Evolutionary conservation across 192 early-diverging fungal species (phyloP).

Genomic region (Entophlyctis luteolus): DNA sequence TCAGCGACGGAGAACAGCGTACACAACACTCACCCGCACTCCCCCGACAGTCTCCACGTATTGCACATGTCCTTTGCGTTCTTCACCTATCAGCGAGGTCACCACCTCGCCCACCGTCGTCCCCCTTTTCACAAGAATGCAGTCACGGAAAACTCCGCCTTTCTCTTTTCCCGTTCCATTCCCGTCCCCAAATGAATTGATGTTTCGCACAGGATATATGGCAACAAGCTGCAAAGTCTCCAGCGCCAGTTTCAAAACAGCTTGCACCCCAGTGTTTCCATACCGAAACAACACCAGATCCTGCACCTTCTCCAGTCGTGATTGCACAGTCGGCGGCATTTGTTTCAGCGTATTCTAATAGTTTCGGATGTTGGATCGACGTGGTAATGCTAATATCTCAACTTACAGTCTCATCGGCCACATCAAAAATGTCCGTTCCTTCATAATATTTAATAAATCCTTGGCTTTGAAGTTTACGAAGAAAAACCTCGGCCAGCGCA

Average conservation of each 20-base stretch:
- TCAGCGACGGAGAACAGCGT: not conserved
- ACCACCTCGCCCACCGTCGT: slow-evolving; percentile 78
- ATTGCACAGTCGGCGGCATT: not conserved
- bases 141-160: slow-evolving; percentile 67
- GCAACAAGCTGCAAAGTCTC: slow-evolving; percentile 65
- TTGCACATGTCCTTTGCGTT: slow-evolving; percentile 60
- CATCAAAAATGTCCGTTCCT: slow-evolving; percentile 46
- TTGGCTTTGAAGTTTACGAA: slow-evolving; percentile 51
- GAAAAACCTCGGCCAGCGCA: slow-evolving; percentile 45
- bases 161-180: slow-evolving; percentile 10
- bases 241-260: slow-evolving; percentile 62
- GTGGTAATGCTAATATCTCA: not conserved
- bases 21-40: slow-evolving; percentile 51
- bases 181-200: slow-evolving; percentile 56
- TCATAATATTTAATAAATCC: slow-evolving; percentile 46
- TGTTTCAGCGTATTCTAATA: slow-evolving; percentile 21
- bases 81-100: slow-evolving; percentile 62
- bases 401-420: slow-evolving; percentile 39
- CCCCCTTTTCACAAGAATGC: slow-evolving; percentile 64
- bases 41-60: slow-evolving; percentile 76
- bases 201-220: slow-evolving; percentile 71
- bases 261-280: slow-evolving; percentile 76
- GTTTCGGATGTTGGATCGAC: not conserved
- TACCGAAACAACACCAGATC: slow-evolving; percentile 81
- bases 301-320: slow-evolving; percentile 41